Percentiles rank a stretch among this genome's conserved stretches.
phyloP scores from a whole-genome alignment of 2,329 filamentous ascomycete species.

The Thyridium curvatum region DNA sequence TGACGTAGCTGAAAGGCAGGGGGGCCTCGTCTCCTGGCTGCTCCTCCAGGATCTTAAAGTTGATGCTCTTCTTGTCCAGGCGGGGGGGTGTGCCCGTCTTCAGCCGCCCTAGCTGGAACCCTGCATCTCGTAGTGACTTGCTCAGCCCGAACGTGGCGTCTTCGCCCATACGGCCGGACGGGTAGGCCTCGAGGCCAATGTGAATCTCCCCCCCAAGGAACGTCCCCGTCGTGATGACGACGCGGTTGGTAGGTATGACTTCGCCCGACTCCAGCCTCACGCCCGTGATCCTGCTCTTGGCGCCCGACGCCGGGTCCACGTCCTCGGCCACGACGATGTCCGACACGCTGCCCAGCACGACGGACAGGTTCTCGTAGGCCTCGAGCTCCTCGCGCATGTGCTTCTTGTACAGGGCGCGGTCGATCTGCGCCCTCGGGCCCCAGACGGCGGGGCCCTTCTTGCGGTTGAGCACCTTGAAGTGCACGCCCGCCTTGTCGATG shows the following conservation, averaged over 20 bases:
- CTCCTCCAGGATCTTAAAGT: constrained; percentile 64
- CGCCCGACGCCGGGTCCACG: constrained; percentile 30
- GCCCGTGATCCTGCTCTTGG: constrained; percentile 70
- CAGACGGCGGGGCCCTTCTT: constrained; percentile 93
- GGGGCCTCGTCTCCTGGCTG: constrained; percentile 83
- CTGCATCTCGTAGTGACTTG: constrained; percentile 81
- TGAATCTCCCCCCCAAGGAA: constrained; percentile 96
- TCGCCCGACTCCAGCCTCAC: constrained; percentile 84
- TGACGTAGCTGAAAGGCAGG: constrained; percentile 85
- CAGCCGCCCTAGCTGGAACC: constrained; percentile 80
- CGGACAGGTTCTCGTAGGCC: constrained; percentile 68
- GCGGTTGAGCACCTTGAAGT: constrained; percentile 83
- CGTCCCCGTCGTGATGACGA: constrained; percentile 93
- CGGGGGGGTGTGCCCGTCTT: constrained; percentile 96
- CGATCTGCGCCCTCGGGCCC: constrained; percentile 95
- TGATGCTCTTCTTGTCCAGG: constrained; percentile 73
- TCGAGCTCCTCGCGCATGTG: constrained; percentile 86
- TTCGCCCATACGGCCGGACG: constrained; percentile 89
- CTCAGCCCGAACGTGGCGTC: constrained; percentile 88
- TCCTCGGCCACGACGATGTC: constrained; percentile 73
- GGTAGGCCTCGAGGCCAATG: constrained; percentile 78
- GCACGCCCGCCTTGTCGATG: constrained; percentile 90
- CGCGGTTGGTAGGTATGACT: constrained; percentile 69
- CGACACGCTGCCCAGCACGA: constrained; percentile 82
- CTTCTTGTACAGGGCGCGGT: constrained; percentile 79